Base-by-base conservation (phyloP, 176 grass and related monocot genomes). In the Juncus effusus region DNA sequence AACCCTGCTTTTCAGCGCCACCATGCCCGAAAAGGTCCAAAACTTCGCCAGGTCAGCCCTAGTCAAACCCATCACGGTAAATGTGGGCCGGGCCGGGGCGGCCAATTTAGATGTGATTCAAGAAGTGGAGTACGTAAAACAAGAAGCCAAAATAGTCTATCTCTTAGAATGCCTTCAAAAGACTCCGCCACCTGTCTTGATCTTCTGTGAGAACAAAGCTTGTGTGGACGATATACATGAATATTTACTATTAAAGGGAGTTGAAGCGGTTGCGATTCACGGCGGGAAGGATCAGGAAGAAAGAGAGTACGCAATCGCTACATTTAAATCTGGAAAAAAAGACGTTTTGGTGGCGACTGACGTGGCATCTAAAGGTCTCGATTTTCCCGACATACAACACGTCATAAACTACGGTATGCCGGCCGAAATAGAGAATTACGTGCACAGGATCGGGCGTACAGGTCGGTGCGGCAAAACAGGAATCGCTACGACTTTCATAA, bases 391-490 rank as follows among this genome's bases (percentile, higher is more conserved):
- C 52, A 97, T 97, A 45, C 85, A 93, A 62, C 94, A 97, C 72
- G 94, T 97, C 57, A 97, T 97, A 57, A 97, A 97, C 75, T 97
- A 93, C 0, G 94, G 92, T 52, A 97, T 89, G 94, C 94, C 88
- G 2, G 85, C 85, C 3, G 88, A 97, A 66, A 97, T 97, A 2
- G 94, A 97, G 65, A 92, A 97, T 64, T 97, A 89, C 36, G 94
- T 89, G 40, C 94, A 97, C 57, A 76, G 94, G 56, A 97, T 97
- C 37, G 94, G 94, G 56, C 88, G 94, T 82, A 99, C 88, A 1
- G 94, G 94, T 56, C 72, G 88, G 50, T 99, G 88, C 2, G 88
- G 94, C 19, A 99, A 93, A 73, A 99, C 85, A 40, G 94, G 88
- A 12, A 84, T 93, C 77, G 94, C 88, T 36, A 93, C 94, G 5